These are phyloP conservation scores for Agapanthus africanus DNA, from an alignment of 106 monocot genomes.

Conservation along the genomic window DNA sequence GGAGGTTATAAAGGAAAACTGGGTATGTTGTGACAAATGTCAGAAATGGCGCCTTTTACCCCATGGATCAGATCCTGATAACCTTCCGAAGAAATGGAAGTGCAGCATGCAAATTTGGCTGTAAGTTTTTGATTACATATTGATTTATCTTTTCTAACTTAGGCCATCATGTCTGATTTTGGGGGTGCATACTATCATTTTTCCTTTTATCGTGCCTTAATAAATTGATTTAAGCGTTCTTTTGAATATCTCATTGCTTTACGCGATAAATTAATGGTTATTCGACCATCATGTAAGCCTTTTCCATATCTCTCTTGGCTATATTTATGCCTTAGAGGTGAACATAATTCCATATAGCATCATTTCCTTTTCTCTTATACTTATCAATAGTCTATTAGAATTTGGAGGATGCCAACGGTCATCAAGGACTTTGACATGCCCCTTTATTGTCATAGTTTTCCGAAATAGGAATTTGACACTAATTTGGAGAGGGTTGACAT, in stretches of 20 bases:
- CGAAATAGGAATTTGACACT: too few relatives aligned
- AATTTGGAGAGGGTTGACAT: too few relatives aligned
- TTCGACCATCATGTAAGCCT: too few relatives aligned
- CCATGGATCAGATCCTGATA: slow-evolving; percentile 34
- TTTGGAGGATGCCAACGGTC: too few relatives aligned
- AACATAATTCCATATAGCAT: too few relatives aligned
- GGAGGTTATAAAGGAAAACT: slow-evolving; percentile 53
- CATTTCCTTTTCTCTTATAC: too few relatives aligned
- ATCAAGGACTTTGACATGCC: too few relatives aligned
- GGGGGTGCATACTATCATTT: background rate
- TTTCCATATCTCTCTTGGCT: too few relatives aligned
- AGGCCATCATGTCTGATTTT: background rate
- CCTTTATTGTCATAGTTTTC: too few relatives aligned
- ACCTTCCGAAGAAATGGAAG: slow-evolving; percentile 63
- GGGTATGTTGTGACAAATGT: slow-evolving; percentile 69
- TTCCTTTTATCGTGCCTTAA: background rate
- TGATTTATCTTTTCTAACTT: background rate
- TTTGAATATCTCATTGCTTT: background rate
- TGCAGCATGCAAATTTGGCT: slow-evolving; percentile 68
- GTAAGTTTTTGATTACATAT: slow-evolving; percentile 41
- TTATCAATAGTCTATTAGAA: too few relatives aligned
- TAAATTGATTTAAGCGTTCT: background rate
- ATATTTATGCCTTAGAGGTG: too few relatives aligned
- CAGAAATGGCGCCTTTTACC: slow-evolving; percentile 71
- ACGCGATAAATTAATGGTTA: background rate